Evolutionary conservation across 768 basidiomycete species (phyloP).

Genomic region (Auriscalpium orientale): DNA sequence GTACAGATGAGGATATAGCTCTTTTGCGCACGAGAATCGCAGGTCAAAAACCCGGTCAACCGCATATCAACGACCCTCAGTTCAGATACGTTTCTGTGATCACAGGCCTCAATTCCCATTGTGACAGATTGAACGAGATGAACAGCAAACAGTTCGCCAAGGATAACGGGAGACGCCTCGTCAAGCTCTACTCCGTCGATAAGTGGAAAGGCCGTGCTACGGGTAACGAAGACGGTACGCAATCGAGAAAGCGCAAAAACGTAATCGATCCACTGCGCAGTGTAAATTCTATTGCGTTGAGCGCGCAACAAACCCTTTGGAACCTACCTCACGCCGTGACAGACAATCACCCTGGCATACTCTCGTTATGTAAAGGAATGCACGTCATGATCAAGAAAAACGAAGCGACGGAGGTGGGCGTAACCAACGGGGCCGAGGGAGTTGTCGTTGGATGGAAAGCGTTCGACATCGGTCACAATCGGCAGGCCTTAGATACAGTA

Average conservation of each 20-base stretch:
- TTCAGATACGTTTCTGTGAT: conserved; percentile 33
- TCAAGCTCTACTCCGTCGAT: conserved; percentile 22
- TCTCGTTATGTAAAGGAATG: conserved; percentile 16
- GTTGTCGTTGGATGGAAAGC: conserved; percentile 11
- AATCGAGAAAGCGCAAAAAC: background rate
- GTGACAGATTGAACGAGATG: conserved; percentile 30
- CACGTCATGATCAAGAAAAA: conserved; percentile 18
- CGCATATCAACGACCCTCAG: conserved; percentile 8
- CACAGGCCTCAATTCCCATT: conserved; percentile 27
- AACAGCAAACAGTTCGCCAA: conserved; percentile 25
- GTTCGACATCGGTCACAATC: background rate
- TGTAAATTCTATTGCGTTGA: background rate
- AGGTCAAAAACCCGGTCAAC: conserved; percentile 1
- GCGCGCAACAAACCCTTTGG: conserved; percentile 17
- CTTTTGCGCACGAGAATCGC: conserved; percentile 25
- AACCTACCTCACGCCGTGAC: conserved; percentile 9
- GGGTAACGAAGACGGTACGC: too few species aligned
- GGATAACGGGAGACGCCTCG: conserved; percentile 21
- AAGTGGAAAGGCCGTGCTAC: background rate
- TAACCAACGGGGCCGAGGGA: conserved; percentile 19
- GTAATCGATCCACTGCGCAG: background rate
- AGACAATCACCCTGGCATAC: conserved; percentile 13
- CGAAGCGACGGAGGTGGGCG: conserved; percentile 19
- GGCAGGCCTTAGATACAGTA: conserved; percentile 1
- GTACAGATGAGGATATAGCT: conserved; percentile 29